A percentile compares a stretch with the other conserved stretches of the same genome.
These are phyloP conservation scores for Phytophthora sp. DNA, from an alignment of 352 stramenopile genomes.

Conservation along the genomic window DNA sequence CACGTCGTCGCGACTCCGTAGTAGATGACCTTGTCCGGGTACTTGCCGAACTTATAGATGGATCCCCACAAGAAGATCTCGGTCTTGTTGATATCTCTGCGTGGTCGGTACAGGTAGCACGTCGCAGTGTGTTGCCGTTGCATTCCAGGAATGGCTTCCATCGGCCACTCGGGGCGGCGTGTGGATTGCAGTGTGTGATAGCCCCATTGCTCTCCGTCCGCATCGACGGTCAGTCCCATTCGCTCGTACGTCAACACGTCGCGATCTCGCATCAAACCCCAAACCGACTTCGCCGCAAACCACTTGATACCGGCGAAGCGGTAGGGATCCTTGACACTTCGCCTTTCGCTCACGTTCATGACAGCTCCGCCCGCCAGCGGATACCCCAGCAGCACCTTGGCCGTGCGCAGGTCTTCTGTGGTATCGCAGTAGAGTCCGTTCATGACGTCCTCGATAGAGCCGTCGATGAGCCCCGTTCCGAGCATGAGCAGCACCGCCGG, in stretches of 20 bases:
- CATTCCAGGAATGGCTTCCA: conserved; percentile 27
- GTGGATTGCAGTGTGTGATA: conserved; percentile 44
- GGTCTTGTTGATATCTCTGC: conserved; percentile 32
- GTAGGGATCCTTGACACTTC: conserved; percentile 31
- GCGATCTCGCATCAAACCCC: conserved; percentile 27
- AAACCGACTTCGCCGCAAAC: conserved; percentile 26
- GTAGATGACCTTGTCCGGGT: conserved; percentile 39
- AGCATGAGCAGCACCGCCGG: conserved; percentile 33
- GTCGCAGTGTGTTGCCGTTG: conserved; percentile 30
- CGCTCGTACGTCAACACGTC: conserved; percentile 44
- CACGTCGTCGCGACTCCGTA: conserved; percentile 34
- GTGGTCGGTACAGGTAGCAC: conserved; percentile 37
- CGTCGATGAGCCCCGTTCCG: conserved; percentile 33
- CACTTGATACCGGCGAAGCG: conserved; percentile 43
- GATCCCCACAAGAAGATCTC: conserved; percentile 42
- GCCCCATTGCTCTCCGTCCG: conserved; percentile 24
- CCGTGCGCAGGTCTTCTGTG: conserved; percentile 24
- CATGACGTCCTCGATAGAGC: conserved; percentile 41
- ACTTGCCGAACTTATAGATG: conserved; percentile 36
- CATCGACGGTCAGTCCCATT: conserved; percentile 34
- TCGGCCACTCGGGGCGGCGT: conserved; percentile 36
- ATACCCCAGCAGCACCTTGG: conserved; percentile 32
- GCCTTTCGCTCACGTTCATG: conserved; percentile 28
- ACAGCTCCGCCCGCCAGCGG: conserved; percentile 23
- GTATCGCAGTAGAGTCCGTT: conserved; percentile 38